phyloP scores from a whole-genome alignment of 306 rosid species.

The Glycine latifolia region DNA sequence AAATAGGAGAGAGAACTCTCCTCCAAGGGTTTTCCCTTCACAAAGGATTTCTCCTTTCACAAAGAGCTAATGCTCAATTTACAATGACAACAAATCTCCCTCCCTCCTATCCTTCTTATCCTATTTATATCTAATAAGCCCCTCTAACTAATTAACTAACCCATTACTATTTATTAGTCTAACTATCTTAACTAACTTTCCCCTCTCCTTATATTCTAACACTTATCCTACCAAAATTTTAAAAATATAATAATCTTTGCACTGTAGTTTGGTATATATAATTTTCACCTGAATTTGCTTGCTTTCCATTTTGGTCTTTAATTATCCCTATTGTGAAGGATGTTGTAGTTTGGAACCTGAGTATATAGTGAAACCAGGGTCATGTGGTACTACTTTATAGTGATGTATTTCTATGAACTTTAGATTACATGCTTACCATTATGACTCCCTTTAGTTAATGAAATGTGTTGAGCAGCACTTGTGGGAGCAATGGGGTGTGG shows the following conservation, averaged over 20 bases:
- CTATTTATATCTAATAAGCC: no score
- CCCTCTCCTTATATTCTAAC: background rate
- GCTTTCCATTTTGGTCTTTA: background rate
- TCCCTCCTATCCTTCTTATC: no score
- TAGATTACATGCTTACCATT: background rate
- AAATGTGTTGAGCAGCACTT: background rate
- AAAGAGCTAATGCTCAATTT: no score
- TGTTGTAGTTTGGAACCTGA: background rate
- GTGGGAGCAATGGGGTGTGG: background rate
- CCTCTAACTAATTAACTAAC: no score
- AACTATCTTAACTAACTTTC: no score
- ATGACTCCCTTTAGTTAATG: background rate
- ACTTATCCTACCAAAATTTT: background rate
- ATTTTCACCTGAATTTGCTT: background rate
- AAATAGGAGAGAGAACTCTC: no score
- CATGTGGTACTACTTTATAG: no score
- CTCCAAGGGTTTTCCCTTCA: no score
- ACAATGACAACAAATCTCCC: no score
- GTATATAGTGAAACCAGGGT: no score
- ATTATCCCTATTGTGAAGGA: slow-evolving; percentile 1
- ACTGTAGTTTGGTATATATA: background rate
- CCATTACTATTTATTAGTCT: no score
- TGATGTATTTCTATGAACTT: background rate
- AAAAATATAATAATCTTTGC: background rate
- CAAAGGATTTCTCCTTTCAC: no score